These are phyloP conservation scores for Kalmanozyma brasiliensis DNA, from an alignment of 1,284 basidiomycete species.

Conservation along the genomic window DNA sequence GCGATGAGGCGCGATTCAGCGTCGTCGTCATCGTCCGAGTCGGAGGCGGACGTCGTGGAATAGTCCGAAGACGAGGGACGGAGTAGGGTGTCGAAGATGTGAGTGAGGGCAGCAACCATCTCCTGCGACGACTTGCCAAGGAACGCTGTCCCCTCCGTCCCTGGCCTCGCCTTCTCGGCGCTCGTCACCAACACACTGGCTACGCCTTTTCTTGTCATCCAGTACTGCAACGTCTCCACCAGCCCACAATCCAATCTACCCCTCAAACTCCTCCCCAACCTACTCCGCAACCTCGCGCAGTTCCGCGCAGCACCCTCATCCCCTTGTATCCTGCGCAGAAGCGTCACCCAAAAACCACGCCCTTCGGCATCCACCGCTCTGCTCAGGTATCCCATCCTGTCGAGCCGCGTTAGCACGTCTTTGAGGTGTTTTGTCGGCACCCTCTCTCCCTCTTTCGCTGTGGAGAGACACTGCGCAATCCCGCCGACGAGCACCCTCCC, in stretches of 20 bases:
- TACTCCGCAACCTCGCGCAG: conserved; percentile 6
- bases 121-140: conserved; percentile 5
- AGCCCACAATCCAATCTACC: conserved; percentile 7
- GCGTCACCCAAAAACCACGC: conserved; percentile 13
- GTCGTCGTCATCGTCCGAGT: conserved; percentile 3
- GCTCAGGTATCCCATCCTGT: conserved; percentile 21
- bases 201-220: not conserved
- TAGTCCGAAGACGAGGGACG: not conserved
- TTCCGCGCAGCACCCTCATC: not conserved
- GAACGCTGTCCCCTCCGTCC: conserved; percentile 21
- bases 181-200: conserved; percentile 8
- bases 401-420: conserved; percentile 19
- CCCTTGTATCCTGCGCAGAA: conserved; percentile 5
- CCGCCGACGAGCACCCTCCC: conserved; percentile 19
- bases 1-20: not conserved
- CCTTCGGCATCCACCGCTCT: conserved; percentile 9
- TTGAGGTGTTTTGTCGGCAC: conserved; percentile 9
- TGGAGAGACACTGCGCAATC: conserved; percentile 3
- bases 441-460: not conserved
- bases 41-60: not conserved
- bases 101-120: conserved; percentile 12
- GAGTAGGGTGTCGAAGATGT: conserved; percentile 5
- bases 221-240: conserved; percentile 17
- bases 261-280: conserved; percentile 1
- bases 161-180: conserved; percentile 12